Evolutionary conservation across 495 filamentous ascomycete species (phyloP).

Genomic region (Penicillium lividum): DNA sequence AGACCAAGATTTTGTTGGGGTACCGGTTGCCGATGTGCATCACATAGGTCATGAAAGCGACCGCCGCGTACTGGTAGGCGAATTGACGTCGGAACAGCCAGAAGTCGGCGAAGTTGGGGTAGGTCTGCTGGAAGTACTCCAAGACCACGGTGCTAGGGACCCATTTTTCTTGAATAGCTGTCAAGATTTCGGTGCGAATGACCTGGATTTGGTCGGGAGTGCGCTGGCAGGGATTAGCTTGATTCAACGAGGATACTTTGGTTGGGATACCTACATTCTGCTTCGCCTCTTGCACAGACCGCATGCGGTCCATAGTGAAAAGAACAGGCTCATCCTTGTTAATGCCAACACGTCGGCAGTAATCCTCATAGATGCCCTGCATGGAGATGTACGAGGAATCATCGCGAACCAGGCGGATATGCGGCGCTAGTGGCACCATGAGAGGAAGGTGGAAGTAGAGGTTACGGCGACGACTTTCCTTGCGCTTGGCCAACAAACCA

Average conservation of each 20-base stretch:
- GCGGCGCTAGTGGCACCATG: slow-evolving; percentile 91
- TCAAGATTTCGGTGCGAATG: slow-evolving; percentile 80
- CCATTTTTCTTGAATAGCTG: slow-evolving; percentile 87
- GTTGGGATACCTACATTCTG: slow-evolving; percentile 49
- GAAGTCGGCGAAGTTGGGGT: slow-evolving; percentile 89
- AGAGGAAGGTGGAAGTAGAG: slow-evolving; percentile 93
- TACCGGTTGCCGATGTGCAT: slow-evolving; percentile 94
- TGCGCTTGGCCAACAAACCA: slow-evolving; percentile 80
- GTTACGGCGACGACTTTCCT: slow-evolving; percentile 91
- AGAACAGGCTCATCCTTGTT: slow-evolving; percentile 94
- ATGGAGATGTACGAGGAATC: slow-evolving; percentile 92
- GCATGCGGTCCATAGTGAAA: slow-evolving; percentile 91
- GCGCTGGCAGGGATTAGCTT: slow-evolving; percentile 47
- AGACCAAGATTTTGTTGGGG: slow-evolving; percentile 91
- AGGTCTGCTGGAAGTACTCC: slow-evolving; percentile 86
- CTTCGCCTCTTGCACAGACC: slow-evolving; percentile 69
- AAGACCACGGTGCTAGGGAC: slow-evolving; percentile 78
- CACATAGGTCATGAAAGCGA: slow-evolving; percentile 98
- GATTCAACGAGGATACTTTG: too few species aligned
- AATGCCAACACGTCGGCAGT: slow-evolving; percentile 80
- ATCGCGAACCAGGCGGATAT: slow-evolving; percentile 91
- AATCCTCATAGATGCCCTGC: slow-evolving; percentile 92
- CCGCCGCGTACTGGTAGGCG: slow-evolving; percentile 90
- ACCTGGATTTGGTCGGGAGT: slow-evolving; percentile 64
- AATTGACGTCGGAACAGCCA: slow-evolving; percentile 98